These are phyloP conservation scores for Phialocephala subalpina DNA, from an alignment of 2,329 filamentous ascomycete genomes.

Conservation along the genomic window DNA sequence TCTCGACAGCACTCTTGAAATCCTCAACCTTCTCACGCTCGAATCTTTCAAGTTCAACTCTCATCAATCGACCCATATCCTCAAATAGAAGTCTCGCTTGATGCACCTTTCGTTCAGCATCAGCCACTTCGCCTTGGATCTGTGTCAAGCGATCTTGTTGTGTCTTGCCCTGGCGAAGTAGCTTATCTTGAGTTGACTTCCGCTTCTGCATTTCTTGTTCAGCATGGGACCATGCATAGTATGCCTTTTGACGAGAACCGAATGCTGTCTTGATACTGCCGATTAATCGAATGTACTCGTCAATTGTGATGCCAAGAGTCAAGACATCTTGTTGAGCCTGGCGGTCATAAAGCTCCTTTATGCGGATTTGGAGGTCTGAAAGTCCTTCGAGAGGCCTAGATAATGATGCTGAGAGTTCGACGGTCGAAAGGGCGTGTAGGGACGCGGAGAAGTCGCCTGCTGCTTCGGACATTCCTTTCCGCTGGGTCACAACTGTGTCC, in stretches of 20 bases:
- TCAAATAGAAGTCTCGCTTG: slow-evolving; percentile 91
- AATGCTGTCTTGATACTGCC: slow-evolving; percentile 96
- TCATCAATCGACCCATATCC: slow-evolving; percentile 96
- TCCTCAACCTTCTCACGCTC: slow-evolving; percentile 98
- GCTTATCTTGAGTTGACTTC: slow-evolving; percentile 88
- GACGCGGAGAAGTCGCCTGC: slow-evolving; percentile 93
- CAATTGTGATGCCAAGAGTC: slow-evolving; percentile 95
- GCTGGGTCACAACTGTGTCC: slow-evolving; percentile 89
- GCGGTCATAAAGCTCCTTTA: slow-evolving; percentile 93
- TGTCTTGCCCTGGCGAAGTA: slow-evolving; percentile 92
- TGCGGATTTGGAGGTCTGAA: slow-evolving; percentile 91
- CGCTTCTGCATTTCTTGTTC: slow-evolving; percentile 92
- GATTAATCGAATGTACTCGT: slow-evolving; percentile 97
- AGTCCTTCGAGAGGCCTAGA: slow-evolving; percentile 90
- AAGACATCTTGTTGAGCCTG: slow-evolving; percentile 97
- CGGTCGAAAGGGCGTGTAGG: slow-evolving; percentile 88
- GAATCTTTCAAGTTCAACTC: slow-evolving; percentile 89
- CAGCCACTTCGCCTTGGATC: slow-evolving; percentile 90
- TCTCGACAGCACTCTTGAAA: slow-evolving; percentile 98
- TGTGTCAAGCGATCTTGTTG: slow-evolving; percentile 96
- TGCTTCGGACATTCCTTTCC: slow-evolving; percentile 92
- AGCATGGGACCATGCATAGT: slow-evolving; percentile 91
- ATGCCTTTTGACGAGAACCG: slow-evolving; percentile 90
- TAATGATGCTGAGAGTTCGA: slow-evolving; percentile 88
- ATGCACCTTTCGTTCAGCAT: slow-evolving; percentile 92